These are phyloP conservation scores for Cadophora gregata DNA, from an alignment of 2,329 filamentous ascomycete species.

Conservation along the genomic window DNA sequence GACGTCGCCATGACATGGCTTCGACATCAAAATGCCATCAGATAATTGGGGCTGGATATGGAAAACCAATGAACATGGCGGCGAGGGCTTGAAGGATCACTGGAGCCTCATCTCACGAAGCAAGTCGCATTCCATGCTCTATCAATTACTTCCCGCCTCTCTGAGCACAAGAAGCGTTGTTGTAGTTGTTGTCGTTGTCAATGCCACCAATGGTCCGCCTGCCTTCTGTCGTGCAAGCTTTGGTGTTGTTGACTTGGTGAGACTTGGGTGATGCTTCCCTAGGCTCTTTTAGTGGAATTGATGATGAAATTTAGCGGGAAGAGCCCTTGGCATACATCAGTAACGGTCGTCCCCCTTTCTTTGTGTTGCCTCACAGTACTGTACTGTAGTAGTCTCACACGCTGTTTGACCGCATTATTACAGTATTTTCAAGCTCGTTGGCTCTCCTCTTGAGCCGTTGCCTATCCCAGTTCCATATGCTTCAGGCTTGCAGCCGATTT, in stretches of 20 bases:
- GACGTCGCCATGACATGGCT: constrained; percentile 18
- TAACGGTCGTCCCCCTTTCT: not conserved
- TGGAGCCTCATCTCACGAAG: not conserved
- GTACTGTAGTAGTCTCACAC: too few species aligned
- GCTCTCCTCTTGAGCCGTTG: not conserved
- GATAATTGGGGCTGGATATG: not conserved
- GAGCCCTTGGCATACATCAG: constrained; percentile 2
- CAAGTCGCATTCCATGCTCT: not conserved
- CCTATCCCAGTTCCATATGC: not conserved
- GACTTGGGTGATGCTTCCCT: not conserved
- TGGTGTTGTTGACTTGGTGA: not conserved
- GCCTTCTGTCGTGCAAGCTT: not conserved
- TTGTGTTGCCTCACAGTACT: not conserved
- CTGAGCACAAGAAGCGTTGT: not conserved
- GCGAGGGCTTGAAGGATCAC: not conserved
- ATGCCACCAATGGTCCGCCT: not conserved
- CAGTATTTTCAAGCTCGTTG: not conserved
- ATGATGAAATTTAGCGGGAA: constrained; percentile 10
- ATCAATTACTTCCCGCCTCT: not conserved
- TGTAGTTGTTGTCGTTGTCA: not conserved
- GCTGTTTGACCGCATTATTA: not conserved
- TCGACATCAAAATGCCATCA: constrained; percentile 17
- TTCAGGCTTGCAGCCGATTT: not conserved
- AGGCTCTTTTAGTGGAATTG: not conserved
- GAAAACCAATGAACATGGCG: not conserved